Percentiles rank a stretch among this genome's conserved stretches.
These are phyloP conservation scores for Suillus subalutaceus DNA, from an alignment of 768 basidiomycete genomes.

Conservation along the genomic window DNA sequence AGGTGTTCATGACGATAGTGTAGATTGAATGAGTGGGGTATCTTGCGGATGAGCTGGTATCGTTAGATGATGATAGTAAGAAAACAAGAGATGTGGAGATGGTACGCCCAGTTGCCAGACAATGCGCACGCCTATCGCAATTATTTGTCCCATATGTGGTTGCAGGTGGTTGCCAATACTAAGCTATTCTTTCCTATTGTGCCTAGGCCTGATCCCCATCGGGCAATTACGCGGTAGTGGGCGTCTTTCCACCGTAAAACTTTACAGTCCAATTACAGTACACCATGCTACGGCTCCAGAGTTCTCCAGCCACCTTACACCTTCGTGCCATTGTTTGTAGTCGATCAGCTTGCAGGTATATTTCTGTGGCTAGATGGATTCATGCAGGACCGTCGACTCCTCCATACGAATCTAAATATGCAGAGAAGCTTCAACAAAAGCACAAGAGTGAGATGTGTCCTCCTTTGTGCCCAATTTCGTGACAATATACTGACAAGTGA, in stretches of 20 bases:
- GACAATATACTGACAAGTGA: constrained; percentile 20
- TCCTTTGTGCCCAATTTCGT: constrained; percentile 15
- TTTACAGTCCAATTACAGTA: not conserved
- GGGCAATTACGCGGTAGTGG: not conserved
- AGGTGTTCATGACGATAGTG: constrained; percentile 13
- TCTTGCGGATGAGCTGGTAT: not conserved
- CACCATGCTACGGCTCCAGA: not conserved
- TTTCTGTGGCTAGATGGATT: constrained; percentile 17
- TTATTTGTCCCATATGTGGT: constrained; percentile 4
- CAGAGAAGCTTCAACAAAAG: constrained; percentile 65
- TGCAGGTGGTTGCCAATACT: not conserved
- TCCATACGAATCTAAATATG: constrained; percentile 58
- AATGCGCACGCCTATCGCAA: constrained; percentile 11
- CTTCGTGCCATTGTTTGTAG: not conserved
- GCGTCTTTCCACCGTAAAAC: not conserved
- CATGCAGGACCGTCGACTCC: constrained; percentile 13
- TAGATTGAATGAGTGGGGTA: constrained; percentile 9
- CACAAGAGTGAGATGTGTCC: constrained; percentile 58
- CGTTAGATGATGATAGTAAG: constrained; percentile 15
- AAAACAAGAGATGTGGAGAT: constrained; percentile 10
- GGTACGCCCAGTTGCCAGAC: constrained; percentile 11
- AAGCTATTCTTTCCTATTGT: constrained; percentile 14
- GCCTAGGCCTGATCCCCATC: constrained; percentile 11
- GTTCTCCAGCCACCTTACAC: not conserved
- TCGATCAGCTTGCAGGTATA: constrained; percentile 6